Evolutionary conservation across 1,139 yeast species (phyloP).

Genomic region (Barnettozyma hawaiiensis): DNA sequence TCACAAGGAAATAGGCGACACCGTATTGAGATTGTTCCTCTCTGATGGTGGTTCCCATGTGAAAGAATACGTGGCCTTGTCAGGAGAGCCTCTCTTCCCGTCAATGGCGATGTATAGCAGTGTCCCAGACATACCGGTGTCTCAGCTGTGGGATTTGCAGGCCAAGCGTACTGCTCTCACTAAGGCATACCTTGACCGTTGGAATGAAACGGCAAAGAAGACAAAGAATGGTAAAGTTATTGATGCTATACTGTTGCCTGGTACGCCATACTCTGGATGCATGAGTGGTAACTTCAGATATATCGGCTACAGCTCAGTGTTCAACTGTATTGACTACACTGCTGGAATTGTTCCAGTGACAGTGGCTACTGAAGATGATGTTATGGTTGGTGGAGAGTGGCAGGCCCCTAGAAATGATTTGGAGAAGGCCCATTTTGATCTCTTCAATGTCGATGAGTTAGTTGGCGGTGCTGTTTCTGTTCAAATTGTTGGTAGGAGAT

Average conservation of each 20-base stretch:
- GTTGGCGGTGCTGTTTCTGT: conserved; percentile 43
- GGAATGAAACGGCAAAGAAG: conserved; percentile 18
- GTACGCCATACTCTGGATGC: conserved; percentile 39
- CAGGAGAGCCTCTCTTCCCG: conserved; percentile 37
- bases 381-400: conserved; percentile 12
- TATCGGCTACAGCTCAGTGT: conserved; percentile 47
- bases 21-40: conserved; percentile 25
- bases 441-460: conserved; percentile 35
- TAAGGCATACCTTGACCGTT: conserved; percentile 30
- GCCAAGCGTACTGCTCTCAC: conserved; percentile 31
- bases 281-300: conserved; percentile 19
- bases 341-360: conserved; percentile 58
- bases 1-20: conserved; percentile 15
- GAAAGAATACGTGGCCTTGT: conserved; percentile 17
- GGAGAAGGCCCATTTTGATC: conserved; percentile 19
- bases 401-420: conserved; percentile 19
- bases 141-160: conserved; percentile 35
- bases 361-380: conserved; percentile 34
- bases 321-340: conserved; percentile 53
- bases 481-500: conserved; percentile 39
- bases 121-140: conserved; percentile 31
- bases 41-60: conserved; percentile 37
- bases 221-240: conserved; percentile 39
- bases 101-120: conserved; percentile 34
- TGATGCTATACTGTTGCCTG: conserved; percentile 43